Conservation (phyloP, 1,139 yeast species). For the Taphrina wiesneri region DNA sequence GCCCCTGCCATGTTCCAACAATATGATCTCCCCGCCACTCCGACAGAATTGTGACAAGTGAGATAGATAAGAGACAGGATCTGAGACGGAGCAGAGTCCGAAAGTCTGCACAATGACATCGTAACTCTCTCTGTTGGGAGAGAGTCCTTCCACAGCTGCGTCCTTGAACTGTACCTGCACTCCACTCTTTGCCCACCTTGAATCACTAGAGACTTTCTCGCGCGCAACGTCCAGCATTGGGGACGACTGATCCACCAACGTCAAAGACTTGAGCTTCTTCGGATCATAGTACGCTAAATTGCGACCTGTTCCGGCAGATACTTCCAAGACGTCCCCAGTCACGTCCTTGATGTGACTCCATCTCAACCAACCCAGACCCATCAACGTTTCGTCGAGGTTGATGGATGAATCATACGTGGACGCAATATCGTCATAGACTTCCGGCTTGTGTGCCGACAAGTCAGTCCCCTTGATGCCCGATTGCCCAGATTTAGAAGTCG, state of each 20-base stretch:
- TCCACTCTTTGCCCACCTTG: constrained; percentile 49
- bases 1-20: constrained; percentile 91
- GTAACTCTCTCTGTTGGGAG: constrained; percentile 55
- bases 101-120: constrained; percentile 93
- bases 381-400: constrained; percentile 79
- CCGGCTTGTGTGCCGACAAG: constrained; percentile 1
- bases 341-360: constrained; percentile 75
- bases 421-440: constrained; percentile 68
- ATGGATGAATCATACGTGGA: constrained; percentile 78
- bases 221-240: constrained; percentile 84
- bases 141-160: constrained; percentile 86
- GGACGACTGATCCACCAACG: constrained; percentile 79
- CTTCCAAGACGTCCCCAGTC: constrained; percentile 65
- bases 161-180: constrained; percentile 69
- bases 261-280: constrained; percentile 63
- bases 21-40: constrained; percentile 79
- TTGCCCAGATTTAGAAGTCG: background rate
- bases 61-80: constrained; percentile 77
- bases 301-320: constrained; percentile 95
- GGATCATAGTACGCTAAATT: constrained; percentile 74
- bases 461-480: background rate
- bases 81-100: constrained; percentile 93
- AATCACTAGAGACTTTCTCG: constrained; percentile 60
- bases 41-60: constrained; percentile 71
- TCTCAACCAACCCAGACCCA: constrained; percentile 79